Percentiles rank a stretch among this genome's conserved stretches.
Conservation (phyloP, 2,329 filamentous ascomycete species). For the Aspergillus chevalieri region DNA sequence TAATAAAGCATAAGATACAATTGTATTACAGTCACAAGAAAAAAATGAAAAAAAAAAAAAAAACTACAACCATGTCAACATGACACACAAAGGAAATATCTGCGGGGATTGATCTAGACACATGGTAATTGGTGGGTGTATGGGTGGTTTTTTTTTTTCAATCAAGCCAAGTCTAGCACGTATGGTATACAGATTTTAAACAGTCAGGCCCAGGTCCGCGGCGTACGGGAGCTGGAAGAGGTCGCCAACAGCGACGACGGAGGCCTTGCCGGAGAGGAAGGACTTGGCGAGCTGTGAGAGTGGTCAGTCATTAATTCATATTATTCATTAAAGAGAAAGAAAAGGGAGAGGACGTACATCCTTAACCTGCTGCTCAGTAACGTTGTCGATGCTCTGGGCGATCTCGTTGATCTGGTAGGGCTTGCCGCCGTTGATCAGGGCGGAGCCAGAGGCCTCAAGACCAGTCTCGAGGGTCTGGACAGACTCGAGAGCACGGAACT, state of each 20-base stretch:
- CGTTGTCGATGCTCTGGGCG: conserved; percentile 69
- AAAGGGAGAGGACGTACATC: conserved; percentile 54
- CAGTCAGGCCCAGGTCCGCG: conserved; percentile 86
- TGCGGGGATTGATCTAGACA: conserved; percentile 33
- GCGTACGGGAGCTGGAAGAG: conserved; percentile 86
- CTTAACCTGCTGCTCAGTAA: conserved; percentile 80
- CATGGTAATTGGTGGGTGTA: conserved; percentile 19
- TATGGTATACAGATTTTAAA: conserved; percentile 57
- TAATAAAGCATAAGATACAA: conserved; percentile 27
- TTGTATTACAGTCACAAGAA: conserved; percentile 35
- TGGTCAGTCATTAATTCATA: conserved; percentile 16
- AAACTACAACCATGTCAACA: conserved; percentile 26
- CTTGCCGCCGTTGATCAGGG: conserved; percentile 74
- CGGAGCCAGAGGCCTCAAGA: conserved; percentile 76
- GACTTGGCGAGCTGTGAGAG: conserved; percentile 70
- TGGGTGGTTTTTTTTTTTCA: conserved; percentile 7
- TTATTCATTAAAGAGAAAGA: not conserved
- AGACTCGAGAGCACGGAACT: conserved; percentile 81
- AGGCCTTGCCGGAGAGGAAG: conserved; percentile 80
- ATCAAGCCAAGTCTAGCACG: conserved; percentile 29
- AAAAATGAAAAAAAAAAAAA: not conserved
- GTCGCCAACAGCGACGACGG: conserved; percentile 85
- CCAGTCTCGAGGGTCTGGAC: conserved; percentile 72
- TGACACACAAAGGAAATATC: conserved; percentile 27
- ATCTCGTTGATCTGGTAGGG: conserved; percentile 76